Evolutionary conservation across 2,329 filamentous ascomycete species (phyloP).

Genomic region (Ophidiomyces ophidiicola): DNA sequence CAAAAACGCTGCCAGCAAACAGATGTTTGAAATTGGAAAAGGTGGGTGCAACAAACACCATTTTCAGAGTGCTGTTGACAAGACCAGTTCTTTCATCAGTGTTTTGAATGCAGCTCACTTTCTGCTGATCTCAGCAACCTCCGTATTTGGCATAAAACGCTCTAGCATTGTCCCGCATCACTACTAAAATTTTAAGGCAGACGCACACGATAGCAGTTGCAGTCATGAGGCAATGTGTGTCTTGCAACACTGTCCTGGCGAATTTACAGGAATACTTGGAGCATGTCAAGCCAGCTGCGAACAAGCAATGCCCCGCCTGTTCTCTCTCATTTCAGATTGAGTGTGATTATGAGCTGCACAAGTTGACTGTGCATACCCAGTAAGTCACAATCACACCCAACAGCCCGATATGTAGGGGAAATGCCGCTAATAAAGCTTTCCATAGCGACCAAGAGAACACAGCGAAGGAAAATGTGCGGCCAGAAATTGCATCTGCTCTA

Average conservation of each 20-base stretch:
- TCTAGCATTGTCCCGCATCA: not conserved
- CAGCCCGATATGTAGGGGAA: no score
- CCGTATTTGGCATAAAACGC: not conserved
- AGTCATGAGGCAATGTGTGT: conserved; percentile 7
- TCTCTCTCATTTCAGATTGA: conserved; percentile 1
- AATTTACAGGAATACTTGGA: not conserved
- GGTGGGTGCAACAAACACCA: no score
- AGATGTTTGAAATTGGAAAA: no score
- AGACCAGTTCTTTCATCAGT: no score
- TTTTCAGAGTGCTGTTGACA: no score
- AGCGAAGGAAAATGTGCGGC: no score
- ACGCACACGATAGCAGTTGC: not conserved
- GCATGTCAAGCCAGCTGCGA: conserved; percentile 1
- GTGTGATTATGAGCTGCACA: conserved; percentile 6
- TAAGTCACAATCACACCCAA: no score
- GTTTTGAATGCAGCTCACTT: no score
- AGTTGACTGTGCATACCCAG: not conserved
- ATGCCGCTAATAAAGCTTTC: not conserved
- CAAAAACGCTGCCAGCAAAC: no score
- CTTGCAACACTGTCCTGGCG: not conserved
- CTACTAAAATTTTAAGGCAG: not conserved
- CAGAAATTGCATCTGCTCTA: no score
- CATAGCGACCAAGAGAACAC: no score
- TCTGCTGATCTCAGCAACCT: not conserved
- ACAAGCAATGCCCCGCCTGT: conserved; percentile 5